These are phyloP conservation scores for Cyclotella baltica DNA, from an alignment of 108 stramenopile genomes.

Conservation along the genomic window DNA sequence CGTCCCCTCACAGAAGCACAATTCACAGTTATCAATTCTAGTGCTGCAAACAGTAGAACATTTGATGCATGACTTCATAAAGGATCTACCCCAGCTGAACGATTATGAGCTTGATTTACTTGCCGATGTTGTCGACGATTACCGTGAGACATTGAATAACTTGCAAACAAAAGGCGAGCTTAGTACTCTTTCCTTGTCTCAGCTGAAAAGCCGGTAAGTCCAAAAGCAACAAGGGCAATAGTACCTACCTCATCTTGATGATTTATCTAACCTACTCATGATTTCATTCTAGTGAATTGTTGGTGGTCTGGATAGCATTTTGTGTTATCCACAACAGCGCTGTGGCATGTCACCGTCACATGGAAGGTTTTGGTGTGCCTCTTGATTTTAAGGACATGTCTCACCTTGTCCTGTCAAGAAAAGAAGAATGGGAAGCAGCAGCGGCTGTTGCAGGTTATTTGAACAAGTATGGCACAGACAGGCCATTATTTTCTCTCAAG, in stretches of 20 bases:
- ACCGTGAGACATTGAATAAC: constrained; percentile 26
- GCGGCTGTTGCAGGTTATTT: constrained; percentile 22
- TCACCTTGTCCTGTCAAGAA: constrained; percentile 39
- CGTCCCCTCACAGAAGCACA: constrained; percentile 4
- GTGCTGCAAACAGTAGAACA: constrained; percentile 21
- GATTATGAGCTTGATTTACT: constrained; percentile 19
- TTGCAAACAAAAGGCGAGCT: background rate
- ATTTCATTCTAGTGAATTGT: constrained; percentile 32
- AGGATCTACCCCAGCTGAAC: constrained; percentile 10
- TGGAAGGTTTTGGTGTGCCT: constrained; percentile 35
- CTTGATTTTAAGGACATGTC: constrained; percentile 31
- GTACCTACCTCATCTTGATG: background rate
- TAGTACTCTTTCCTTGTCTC: background rate
- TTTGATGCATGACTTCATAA: constrained; percentile 18
- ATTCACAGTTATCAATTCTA: constrained; percentile 13
- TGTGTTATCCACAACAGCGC: constrained; percentile 40
- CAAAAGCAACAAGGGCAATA: background rate
- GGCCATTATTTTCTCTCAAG: constrained; percentile 34
- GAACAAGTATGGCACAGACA: constrained; percentile 5
- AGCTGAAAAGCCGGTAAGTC: constrained; percentile 14
- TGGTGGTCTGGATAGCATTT: constrained; percentile 53
- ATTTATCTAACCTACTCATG: background rate
- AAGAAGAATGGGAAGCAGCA: constrained; percentile 43
- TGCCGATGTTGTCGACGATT: constrained; percentile 20
- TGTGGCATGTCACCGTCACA: background rate